Conservation (phyloP, 805 yeast species). For the Candida parachauliodes region DNA sequence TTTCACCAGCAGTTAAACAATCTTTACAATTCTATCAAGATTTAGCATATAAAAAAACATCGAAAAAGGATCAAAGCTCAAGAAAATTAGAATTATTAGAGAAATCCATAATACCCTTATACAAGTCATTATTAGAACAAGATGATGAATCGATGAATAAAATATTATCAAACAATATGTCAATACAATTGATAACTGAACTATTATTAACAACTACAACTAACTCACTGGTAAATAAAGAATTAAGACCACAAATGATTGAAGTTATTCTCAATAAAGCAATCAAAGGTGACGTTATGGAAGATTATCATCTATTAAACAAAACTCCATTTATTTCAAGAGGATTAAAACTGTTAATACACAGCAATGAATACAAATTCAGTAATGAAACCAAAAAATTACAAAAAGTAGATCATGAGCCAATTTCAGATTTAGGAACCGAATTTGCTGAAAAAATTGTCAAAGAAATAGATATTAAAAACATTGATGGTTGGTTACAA, state of each 20-base stretch:
- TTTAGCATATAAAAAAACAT: conserved; percentile 55
- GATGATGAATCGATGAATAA: conserved; percentile 35
- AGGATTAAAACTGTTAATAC: conserved; percentile 70
- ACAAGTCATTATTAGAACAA: conserved; percentile 44
- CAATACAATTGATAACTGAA: conserved; percentile 81
- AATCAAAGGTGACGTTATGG: conserved; percentile 62
- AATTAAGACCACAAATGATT: conserved; percentile 46
- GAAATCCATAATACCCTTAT: conserved; percentile 63
- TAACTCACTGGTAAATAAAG: conserved; percentile 34
- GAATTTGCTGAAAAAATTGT: conserved; percentile 55
- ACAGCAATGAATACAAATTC: conserved; percentile 80
- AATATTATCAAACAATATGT: conserved; percentile 65
- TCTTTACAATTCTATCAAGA: conserved; percentile 59
- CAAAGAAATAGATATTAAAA: conserved; percentile 45
- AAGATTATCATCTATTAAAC: conserved; percentile 63
- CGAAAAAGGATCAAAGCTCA: conserved; percentile 78
- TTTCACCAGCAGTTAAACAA: conserved; percentile 63
- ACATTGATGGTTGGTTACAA: conserved; percentile 60
- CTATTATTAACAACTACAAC: conserved; percentile 46
- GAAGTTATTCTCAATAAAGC: conserved; percentile 52
- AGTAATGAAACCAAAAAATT: conserved; percentile 46
- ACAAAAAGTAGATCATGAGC: conserved; percentile 32
- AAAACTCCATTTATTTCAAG: conserved; percentile 70
- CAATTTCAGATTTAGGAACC: conserved; percentile 49
- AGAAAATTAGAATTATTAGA: conserved; percentile 69